phyloP scores from a whole-genome alignment of 306 rosid species.

The Gastrolobium bilobum region DNA sequence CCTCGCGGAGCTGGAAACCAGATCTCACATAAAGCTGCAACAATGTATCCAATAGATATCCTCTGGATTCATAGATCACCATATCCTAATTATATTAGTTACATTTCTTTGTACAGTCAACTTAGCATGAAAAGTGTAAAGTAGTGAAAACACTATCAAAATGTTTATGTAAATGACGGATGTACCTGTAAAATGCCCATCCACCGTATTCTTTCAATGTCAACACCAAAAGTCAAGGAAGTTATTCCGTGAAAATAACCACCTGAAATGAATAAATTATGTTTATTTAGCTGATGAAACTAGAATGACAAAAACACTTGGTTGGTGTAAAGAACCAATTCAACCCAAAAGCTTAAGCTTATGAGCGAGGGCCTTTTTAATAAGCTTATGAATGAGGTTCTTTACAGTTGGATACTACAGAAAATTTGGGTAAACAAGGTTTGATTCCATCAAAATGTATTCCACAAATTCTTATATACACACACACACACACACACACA shows the following conservation, averaged over 20 bases:
- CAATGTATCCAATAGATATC: constrained; percentile 82
- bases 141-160: constrained; percentile 20
- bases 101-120: constrained; percentile 1
- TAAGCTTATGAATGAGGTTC: too few relatives aligned
- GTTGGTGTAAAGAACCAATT: neutral
- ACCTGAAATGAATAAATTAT: constrained; percentile 65
- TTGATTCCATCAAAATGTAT: neutral
- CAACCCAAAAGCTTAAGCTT: too few relatives aligned
- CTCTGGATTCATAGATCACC: constrained; percentile 64
- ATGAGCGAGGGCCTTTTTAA: too few relatives aligned
- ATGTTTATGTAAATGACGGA: constrained; percentile 31
- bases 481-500: constrained; percentile 2
- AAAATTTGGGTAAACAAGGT: neutral
- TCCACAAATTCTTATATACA: neutral
- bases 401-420: neutral
- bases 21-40: constrained; percentile 85
- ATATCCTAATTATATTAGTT: neutral
- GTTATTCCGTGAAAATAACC: constrained; percentile 90
- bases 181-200: constrained; percentile 86
- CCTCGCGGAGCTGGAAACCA: constrained; percentile 67
- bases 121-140: constrained; percentile 4
- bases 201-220: constrained; percentile 75
- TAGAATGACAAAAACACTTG: neutral
- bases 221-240: constrained; percentile 87
- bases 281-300: neutral